Conservation (phyloP, 352 stramenopile genomes). For the Thalassiosira delicatula region DNA sequence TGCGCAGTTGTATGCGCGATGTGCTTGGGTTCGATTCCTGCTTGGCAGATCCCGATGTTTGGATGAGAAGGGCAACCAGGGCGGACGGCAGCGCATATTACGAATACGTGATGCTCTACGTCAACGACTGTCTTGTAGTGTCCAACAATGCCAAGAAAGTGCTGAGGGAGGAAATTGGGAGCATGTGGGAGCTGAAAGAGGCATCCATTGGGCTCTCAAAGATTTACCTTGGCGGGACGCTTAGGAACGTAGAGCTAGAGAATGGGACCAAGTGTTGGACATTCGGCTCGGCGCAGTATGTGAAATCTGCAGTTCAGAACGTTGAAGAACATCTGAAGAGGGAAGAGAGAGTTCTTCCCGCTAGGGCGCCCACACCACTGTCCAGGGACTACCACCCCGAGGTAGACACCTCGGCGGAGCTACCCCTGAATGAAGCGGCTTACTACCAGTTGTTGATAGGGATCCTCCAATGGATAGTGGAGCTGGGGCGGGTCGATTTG, state of each 20-base stretch:
- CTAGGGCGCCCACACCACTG: background rate
- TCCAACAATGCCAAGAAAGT: background rate
- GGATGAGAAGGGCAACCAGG: background rate
- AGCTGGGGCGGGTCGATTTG: constrained; percentile 53
- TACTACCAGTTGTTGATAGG: constrained; percentile 42
- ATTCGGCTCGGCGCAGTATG: constrained; percentile 25
- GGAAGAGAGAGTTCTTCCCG: constrained; percentile 1
- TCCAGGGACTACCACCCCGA: constrained; percentile 27
- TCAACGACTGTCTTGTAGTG: constrained; percentile 18
- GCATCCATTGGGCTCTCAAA: background rate
- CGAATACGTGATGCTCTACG: constrained; percentile 25
- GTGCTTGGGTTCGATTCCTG: constrained; percentile 18
- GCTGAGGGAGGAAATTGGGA: background rate
- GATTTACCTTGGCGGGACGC: constrained; percentile 13
- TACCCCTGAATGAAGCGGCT: background rate
- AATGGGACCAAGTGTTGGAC: constrained; percentile 15
- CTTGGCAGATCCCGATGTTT: constrained; percentile 25
- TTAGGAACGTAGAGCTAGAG: constrained; percentile 15
- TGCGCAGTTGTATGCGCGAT: constrained; percentile 11
- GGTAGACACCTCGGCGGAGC: constrained; percentile 26
- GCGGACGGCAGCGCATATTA: constrained; percentile 2
- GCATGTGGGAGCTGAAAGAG: background rate
- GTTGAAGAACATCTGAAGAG: constrained; percentile 27
- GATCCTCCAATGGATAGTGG: constrained; percentile 47
- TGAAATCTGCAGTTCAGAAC: constrained; percentile 29